phyloP scores from a whole-genome alignment of 176 grass and related monocot genomes.

The Aegilops longissima region DNA sequence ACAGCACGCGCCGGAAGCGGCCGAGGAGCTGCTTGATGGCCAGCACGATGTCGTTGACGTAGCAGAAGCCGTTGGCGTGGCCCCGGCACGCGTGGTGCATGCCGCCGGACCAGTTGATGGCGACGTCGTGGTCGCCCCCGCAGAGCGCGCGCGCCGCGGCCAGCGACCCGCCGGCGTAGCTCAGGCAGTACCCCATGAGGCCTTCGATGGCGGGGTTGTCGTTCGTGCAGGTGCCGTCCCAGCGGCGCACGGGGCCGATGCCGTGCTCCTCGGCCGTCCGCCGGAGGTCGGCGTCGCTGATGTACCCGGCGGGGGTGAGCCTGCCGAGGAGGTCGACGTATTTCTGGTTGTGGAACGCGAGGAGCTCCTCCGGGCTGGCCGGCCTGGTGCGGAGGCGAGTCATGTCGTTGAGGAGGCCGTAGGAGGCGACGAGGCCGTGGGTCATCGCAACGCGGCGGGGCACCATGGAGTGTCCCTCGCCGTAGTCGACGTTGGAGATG shows the following conservation, averaged over 20 bases:
- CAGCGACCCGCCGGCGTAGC: conserved; percentile 50
- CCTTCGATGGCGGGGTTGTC: conserved; percentile 51
- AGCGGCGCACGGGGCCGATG: neutral
- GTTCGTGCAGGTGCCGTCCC: neutral
- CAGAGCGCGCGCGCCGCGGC: conserved; percentile 44
- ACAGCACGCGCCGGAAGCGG: conserved; percentile 55
- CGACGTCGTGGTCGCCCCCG: conserved; percentile 43
- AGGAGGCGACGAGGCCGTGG: conserved; percentile 47
- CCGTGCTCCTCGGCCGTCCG: neutral
- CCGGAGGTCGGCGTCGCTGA: neutral
- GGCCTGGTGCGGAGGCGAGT: conserved; percentile 27
- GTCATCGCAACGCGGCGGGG: conserved; percentile 65
- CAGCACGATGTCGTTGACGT: conserved; percentile 75
- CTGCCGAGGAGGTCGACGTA: conserved; percentile 41
- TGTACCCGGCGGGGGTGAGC: conserved; percentile 26
- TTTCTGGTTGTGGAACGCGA: conserved; percentile 35
- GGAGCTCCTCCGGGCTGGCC: conserved; percentile 34
- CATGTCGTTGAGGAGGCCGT: conserved; percentile 43
- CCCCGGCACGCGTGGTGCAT: conserved; percentile 59
- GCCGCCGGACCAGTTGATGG: conserved; percentile 62
- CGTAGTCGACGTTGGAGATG: conserved; percentile 62
- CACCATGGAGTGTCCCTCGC: conserved; percentile 55
- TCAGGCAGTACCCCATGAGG: conserved; percentile 49
- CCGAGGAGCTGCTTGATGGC: conserved; percentile 49
- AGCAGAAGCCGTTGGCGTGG: conserved; percentile 58